Base-by-base conservation (phyloP, 345 rosid genomes). In the Geranium rotundifolium region DNA sequence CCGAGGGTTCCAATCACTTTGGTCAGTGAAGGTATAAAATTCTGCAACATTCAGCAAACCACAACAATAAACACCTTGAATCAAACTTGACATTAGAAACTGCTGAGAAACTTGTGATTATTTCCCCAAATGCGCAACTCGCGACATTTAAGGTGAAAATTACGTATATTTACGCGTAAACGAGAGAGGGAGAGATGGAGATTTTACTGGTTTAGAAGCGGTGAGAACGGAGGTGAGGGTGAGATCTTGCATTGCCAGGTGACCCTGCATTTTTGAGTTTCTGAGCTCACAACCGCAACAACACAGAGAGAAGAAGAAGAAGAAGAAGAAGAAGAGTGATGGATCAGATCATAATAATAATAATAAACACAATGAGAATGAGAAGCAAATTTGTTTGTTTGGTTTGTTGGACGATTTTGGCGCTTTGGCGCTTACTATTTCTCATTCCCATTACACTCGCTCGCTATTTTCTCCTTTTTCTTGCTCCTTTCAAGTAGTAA, bases 1-100 rank as follows among this genome's bases (percentile, higher is more conserved):
- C 80, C 80, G 8, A 76, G 80, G 30, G 80, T 76, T 54, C 72
- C 80, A 12, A 76, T n/a, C 7, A 76, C 62, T 56, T 76, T 76
- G 41, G 74, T 76, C 39, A 76, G 71, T 17, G 79, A 68, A 29
- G 66, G 68, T 50, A 76, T 63, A 56, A 58, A 56, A 65, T 71
- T 57, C 76, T 76, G 69, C 66, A 56, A 58, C 29, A 19, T 29
- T 20, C 18, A 41, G 6, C 58, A 56, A 30, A 46, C 41, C 41
- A 34, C 54, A 10, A 19, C 56, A 39, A 10, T n/a, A n/a, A n/a
- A n/a, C n/a, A n/a, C n/a, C n/a, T n/a, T n/a, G n/a, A n/a, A n/a
- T n/a, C n/a, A n/a, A n/a, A n/a, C n/a, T n/a, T n/a, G n/a, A n/a
- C n/a, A n/a, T n/a, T n/a, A n/a, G n/a, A n/a, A n/a, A n/a, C n/a